Percentiles rank a stretch among this genome's conserved stretches.
phyloP scores from a whole-genome alignment of 2,329 filamentous ascomycete genomes.

The Nannizziopsis arthrosporioides region DNA sequence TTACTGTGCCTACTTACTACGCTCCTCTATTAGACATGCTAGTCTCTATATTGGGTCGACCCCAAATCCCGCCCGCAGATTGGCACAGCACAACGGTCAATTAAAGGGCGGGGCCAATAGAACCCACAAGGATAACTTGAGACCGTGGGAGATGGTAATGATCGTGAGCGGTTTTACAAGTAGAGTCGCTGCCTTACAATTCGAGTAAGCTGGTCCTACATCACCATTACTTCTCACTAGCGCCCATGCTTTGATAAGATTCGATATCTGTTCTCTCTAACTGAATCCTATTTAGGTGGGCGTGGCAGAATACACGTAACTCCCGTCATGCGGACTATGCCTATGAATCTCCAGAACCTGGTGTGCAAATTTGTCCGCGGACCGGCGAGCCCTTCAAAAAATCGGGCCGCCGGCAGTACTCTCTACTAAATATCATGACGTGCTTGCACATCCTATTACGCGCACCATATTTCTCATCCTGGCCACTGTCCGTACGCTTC shows the following conservation, averaged over 20 bases:
- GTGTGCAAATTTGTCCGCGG: constrained; percentile 25
- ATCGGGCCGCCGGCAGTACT: constrained; percentile 47
- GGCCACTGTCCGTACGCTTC: constrained; percentile 74
- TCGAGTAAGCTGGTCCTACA: constrained; percentile 54
- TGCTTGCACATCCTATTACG: constrained; percentile 72
- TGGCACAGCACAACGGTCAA: constrained; percentile 85
- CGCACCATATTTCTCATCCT: constrained; percentile 65
- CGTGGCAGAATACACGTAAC: constrained; percentile 72
- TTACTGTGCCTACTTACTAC: constrained; percentile 86
- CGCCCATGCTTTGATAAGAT: neutral
- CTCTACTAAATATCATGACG: constrained; percentile 57
- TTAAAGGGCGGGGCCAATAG: constrained; percentile 67
- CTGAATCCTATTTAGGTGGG: constrained; percentile 54
- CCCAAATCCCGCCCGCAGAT: constrained; percentile 69
- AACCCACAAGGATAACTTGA: constrained; percentile 55
- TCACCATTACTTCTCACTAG: neutral
- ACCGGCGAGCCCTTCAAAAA: constrained; percentile 36
- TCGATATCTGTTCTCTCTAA: neutral
- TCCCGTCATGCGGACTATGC: constrained; percentile 63
- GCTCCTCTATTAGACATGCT: constrained; percentile 61
- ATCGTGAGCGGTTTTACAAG: constrained; percentile 83
- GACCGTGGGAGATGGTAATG: constrained; percentile 85
- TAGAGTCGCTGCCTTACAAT: constrained; percentile 77
- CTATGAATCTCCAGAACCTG: constrained; percentile 30
- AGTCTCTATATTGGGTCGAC: constrained; percentile 82